Conservation (phyloP, 257 asterid species). For the Nicotiana noctiflora region DNA sequence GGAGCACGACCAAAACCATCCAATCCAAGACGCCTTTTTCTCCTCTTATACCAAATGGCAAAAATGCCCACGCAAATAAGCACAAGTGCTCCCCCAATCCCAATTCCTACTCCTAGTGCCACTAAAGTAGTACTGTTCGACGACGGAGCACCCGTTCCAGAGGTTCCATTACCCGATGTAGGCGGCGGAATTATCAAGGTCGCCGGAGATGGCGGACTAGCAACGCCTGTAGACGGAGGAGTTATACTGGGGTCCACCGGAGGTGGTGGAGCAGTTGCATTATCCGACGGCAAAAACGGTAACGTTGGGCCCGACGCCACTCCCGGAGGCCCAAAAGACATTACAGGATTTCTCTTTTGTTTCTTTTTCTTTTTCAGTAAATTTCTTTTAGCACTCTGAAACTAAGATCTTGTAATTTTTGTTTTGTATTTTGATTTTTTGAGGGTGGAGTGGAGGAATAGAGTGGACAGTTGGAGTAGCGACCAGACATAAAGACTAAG, state of each 20-base stretch:
- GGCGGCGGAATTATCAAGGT: conserved; percentile 26
- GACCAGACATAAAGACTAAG: not conserved
- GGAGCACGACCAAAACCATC: conserved; percentile 29
- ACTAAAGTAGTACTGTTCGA: conserved; percentile 30
- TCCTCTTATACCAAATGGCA: conserved; percentile 61
- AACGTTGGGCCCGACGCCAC: conserved; percentile 17
- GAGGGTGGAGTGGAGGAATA: not conserved
- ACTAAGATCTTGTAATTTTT: conserved; percentile 1
- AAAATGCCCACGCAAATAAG: conserved; percentile 60
- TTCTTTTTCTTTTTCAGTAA: not conserved
- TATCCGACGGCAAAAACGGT: conserved; percentile 32
- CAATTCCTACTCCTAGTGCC: conserved; percentile 82
- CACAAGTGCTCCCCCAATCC: conserved; percentile 72
- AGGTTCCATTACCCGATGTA: conserved; percentile 16
- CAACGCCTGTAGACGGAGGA: not conserved
- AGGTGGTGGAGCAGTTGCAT: conserved; percentile 16
- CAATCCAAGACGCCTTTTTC: conserved; percentile 34
- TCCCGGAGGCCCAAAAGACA: conserved; percentile 10
- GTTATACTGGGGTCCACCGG: conserved; percentile 5
- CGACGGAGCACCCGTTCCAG: conserved; percentile 13
- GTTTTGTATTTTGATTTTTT: too few species aligned
- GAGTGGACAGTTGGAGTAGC: not conserved
- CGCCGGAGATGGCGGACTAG: conserved; percentile 29
- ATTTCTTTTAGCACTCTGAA: not conserved
- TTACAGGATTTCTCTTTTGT: not conserved